A percentile compares a stretch with the other conserved stretches of the same genome.
phyloP scores from a whole-genome alignment of 176 grass and related monocot genomes.

The Olyra latifolia region DNA sequence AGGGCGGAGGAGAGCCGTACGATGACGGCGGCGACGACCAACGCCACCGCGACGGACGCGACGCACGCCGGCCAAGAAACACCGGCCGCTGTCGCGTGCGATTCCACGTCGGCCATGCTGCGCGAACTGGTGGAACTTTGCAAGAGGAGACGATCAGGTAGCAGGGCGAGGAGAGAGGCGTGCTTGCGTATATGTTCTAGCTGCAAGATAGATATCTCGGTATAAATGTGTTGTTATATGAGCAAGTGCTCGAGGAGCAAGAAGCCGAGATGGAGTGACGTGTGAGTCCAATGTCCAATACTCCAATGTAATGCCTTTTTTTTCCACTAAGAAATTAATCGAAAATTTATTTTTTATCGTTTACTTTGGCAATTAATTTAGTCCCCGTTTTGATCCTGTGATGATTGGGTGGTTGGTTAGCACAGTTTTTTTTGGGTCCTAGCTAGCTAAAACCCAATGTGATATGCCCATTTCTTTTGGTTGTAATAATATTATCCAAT shows the following conservation, averaged over 20 bases:
- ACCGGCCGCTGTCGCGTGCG: not conserved
- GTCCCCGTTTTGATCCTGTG: not conserved
- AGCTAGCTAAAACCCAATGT: not conserved
- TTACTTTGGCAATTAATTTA: not conserved
- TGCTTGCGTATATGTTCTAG: not conserved
- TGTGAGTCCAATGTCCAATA: not conserved
- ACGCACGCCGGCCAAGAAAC: conserved; percentile 1
- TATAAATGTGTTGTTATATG: too few species aligned
- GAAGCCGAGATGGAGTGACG: not conserved
- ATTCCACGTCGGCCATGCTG: not conserved
- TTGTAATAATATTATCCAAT: not conserved
- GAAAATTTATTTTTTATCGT: not conserved
- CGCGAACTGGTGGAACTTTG: not conserved
- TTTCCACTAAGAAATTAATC: not conserved
- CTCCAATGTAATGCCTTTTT: not conserved
- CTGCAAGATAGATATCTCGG: not conserved
- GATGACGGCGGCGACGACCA: conserved; percentile 30
- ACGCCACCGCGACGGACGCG: conserved; percentile 1
- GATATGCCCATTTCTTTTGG: not conserved
- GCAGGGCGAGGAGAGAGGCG: not conserved
- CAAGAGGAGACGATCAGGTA: not conserved
- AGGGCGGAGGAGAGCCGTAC: not conserved
- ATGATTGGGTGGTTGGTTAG: conserved; percentile 33
- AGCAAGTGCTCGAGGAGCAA: not conserved
- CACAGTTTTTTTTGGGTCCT: conserved; percentile 2